Evolutionary conservation across 257 asterid species (phyloP).

Genomic region (Ehretia macrophylla): DNA sequence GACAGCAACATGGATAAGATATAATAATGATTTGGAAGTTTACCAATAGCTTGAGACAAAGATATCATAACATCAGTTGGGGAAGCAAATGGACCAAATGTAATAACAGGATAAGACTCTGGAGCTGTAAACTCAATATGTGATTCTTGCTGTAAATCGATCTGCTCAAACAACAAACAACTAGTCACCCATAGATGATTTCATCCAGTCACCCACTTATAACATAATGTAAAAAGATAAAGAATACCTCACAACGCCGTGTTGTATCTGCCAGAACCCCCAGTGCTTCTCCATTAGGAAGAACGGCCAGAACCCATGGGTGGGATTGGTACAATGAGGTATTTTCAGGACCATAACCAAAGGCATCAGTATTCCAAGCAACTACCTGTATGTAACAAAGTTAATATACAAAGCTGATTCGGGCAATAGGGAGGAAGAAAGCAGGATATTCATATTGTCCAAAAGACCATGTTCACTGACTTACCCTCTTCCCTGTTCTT

Average conservation of each 20-base stretch:
- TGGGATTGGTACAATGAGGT: constrained; percentile 96
- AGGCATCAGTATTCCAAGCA: constrained; percentile 94
- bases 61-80: constrained; percentile 78
- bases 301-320: constrained; percentile 93
- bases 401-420: not conserved
- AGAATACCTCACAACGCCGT: constrained; percentile 77
- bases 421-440: too few relatives aligned
- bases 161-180: constrained; percentile 39
- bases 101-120: constrained; percentile 65
- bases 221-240: constrained; percentile 10
- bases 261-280: constrained; percentile 97
- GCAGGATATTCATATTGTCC: too few relatives aligned
- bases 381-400: constrained; percentile 45
- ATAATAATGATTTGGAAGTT: constrained; percentile 13
- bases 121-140: constrained; percentile 53
- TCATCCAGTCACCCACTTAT: not conserved
- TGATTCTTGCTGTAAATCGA: constrained; percentile 74
- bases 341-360: constrained; percentile 90
- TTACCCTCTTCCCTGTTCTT: constrained; percentile 92
- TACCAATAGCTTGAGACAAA: constrained; percentile 81
- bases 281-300: constrained; percentile 80
- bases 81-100: constrained; percentile 90
- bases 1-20: not conserved
- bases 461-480: constrained; percentile 3
- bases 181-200: constrained; percentile 13